phyloP scores from a whole-genome alignment of 768 basidiomycete genomes.

The Suillus lakei region DNA sequence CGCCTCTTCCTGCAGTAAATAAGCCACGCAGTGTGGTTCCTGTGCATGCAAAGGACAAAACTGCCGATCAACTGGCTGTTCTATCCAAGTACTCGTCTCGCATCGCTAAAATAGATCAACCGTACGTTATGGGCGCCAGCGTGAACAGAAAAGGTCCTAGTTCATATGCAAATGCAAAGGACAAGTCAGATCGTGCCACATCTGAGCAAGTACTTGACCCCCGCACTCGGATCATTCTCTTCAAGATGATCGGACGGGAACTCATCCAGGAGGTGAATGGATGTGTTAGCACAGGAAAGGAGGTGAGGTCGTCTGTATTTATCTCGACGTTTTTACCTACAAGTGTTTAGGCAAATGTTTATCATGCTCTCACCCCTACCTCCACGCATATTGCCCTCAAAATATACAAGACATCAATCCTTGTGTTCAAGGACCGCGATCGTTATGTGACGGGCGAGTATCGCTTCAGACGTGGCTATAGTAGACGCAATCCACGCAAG shows the following conservation, averaged over 20 bases:
- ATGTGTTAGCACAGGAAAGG: slow-evolving; percentile 97
- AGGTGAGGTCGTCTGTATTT: slow-evolving; percentile 54
- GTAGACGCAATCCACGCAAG: slow-evolving; percentile 91
- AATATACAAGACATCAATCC: slow-evolving; percentile 98
- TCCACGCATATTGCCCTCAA: slow-evolving; percentile 84
- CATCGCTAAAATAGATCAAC: slow-evolving; percentile 74
- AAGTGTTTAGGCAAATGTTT: slow-evolving; percentile 84
- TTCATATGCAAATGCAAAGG: slow-evolving; percentile 87
- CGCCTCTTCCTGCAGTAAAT: slow-evolving; percentile 73
- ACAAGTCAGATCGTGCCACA: slow-evolving; percentile 96
- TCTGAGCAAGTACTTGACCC: slow-evolving; percentile 97
- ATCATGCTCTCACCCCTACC: slow-evolving; percentile 75
- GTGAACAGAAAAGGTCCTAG: slow-evolving; percentile 93
- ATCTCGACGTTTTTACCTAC: slow-evolving; percentile 15
- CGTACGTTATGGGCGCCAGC: slow-evolving; percentile 70
- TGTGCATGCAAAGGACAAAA: slow-evolving; percentile 55
- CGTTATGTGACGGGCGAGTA: slow-evolving; percentile 95
- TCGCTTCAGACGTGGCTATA: slow-evolving; percentile 91
- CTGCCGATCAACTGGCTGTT: slow-evolving; percentile 72
- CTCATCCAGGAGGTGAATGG: slow-evolving; percentile 91
- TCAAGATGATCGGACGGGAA: slow-evolving; percentile 94
- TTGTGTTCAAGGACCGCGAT: slow-evolving; percentile 97
- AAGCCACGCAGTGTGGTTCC: slow-evolving; percentile 49
- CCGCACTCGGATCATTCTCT: slow-evolving; percentile 90
- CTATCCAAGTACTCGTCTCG: slow-evolving; percentile 79